Evolutionary conservation across 2,329 filamentous ascomycete species (phyloP).

Genomic region (Bipolaris oryzae): DNA sequence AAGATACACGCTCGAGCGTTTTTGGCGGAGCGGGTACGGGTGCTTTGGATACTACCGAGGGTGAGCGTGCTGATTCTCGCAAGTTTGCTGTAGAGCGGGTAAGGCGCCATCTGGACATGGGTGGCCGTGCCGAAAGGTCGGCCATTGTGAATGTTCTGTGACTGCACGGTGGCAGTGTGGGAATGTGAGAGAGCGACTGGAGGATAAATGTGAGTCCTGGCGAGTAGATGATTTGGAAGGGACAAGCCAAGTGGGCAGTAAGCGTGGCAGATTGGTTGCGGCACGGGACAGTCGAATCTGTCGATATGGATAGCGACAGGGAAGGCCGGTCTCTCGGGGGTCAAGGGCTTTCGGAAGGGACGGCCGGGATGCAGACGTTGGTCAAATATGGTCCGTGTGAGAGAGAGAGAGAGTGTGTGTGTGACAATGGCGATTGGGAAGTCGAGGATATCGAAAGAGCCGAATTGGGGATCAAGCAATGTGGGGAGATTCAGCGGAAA

Average conservation of each 20-base stretch:
- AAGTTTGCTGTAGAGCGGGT: slow-evolving; percentile 42
- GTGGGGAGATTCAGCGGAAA: slow-evolving; percentile 16
- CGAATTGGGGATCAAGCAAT: slow-evolving; percentile 22
- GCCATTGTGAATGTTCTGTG: slow-evolving; percentile 17
- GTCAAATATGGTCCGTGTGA: neutral
- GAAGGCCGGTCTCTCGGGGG: slow-evolving; percentile 10
- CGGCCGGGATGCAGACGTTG: slow-evolving; percentile 2
- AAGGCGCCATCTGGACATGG: slow-evolving; percentile 46
- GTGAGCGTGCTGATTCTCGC: slow-evolving; percentile 25
- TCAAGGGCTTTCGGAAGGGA: neutral
- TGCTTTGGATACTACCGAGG: slow-evolving; percentile 14
- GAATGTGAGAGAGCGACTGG: neutral
- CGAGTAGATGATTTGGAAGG: slow-evolving; percentile 11
- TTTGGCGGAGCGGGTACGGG: slow-evolving; percentile 22
- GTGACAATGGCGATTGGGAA: neutral
- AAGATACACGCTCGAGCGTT: slow-evolving; percentile 42
- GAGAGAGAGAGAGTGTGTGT: too few relatives aligned
- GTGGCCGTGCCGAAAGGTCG: slow-evolving; percentile 20
- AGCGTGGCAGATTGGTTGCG: slow-evolving; percentile 10
- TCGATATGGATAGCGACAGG: slow-evolving; percentile 17
- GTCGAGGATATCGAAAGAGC: slow-evolving; percentile 19
- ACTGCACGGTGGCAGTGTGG: slow-evolving; percentile 10
- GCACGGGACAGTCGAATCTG: slow-evolving; percentile 10
- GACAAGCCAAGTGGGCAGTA: slow-evolving; percentile 6
- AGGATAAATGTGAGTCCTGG: slow-evolving; percentile 2